A percentile compares a stretch with the other conserved stretches of the same genome.
These are phyloP conservation scores for Avena sativa DNA, from an alignment of 176 grass and related monocot species.

Conservation along the genomic window DNA sequence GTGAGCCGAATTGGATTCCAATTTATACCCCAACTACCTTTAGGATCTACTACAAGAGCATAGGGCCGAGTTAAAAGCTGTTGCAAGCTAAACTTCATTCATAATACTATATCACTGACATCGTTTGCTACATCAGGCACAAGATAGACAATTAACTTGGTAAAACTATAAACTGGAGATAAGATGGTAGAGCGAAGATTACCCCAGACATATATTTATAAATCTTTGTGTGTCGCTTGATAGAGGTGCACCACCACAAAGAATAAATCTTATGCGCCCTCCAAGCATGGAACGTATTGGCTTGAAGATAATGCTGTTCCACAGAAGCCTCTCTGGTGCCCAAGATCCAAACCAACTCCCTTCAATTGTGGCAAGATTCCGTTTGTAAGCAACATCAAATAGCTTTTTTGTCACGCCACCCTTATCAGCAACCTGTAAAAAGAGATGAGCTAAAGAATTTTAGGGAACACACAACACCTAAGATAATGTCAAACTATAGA, in stretches of 20 bases:
- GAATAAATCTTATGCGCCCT: slow-evolving; percentile 75
- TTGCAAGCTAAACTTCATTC: not conserved
- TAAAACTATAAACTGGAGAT: slow-evolving; percentile 19
- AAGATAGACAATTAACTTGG: not conserved
- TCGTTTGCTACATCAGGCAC: not conserved
- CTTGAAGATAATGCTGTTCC: slow-evolving; percentile 73
- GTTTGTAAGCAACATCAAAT: slow-evolving; percentile 73
- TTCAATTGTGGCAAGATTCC: slow-evolving; percentile 71
- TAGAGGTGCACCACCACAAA: slow-evolving; percentile 86
- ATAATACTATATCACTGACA: not conserved
- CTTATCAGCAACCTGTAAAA: slow-evolving; percentile 77
- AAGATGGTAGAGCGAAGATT: slow-evolving; percentile 39
- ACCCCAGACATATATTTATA: slow-evolving; percentile 92
- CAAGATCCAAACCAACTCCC: slow-evolving; percentile 78
- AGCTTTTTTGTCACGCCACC: slow-evolving; percentile 75
- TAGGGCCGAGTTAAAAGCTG: not conserved
- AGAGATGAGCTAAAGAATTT: slow-evolving; percentile 19
- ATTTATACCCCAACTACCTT: not conserved
- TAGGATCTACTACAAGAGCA: not conserved
- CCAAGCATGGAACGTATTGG: slow-evolving; percentile 74
- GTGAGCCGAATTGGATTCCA: too few species aligned
- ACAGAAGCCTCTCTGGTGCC: slow-evolving; percentile 71
- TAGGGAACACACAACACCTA: slow-evolving; percentile 23
- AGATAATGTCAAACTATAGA: slow-evolving; percentile 7
- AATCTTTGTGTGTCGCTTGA: slow-evolving; percentile 91